These are phyloP conservation scores for Coniochaeta pulveracea DNA, from an alignment of 2,329 filamentous ascomycete species.

Conservation along the genomic window DNA sequence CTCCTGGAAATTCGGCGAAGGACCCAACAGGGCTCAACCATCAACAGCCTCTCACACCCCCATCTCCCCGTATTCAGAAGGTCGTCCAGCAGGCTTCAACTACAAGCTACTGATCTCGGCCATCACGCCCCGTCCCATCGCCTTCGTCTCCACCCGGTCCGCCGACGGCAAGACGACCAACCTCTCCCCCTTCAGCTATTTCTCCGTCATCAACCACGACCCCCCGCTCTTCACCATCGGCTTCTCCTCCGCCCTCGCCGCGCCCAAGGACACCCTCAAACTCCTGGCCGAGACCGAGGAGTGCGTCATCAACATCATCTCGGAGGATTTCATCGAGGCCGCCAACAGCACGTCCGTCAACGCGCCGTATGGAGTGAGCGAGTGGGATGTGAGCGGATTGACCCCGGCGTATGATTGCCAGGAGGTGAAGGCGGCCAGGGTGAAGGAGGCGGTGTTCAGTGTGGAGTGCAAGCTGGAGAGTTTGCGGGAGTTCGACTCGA, in stretches of 20 bases:
- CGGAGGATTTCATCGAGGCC: conserved; percentile 74
- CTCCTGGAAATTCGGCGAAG: conserved; percentile 53
- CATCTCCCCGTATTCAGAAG: conserved; percentile 71
- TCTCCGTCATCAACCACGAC: conserved; percentile 74
- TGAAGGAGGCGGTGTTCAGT: conserved; percentile 72
- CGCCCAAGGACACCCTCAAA: conserved; percentile 65
- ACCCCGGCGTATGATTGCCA: conserved; percentile 54
- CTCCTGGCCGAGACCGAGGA: conserved; percentile 64
- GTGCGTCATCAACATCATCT: conserved; percentile 80
- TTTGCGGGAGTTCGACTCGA: conserved; percentile 67
- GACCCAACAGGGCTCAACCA: conserved; percentile 42
- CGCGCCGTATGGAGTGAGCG: conserved; percentile 62
- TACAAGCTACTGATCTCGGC: conserved; percentile 87
- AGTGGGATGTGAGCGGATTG: conserved; percentile 72
- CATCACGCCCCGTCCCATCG: conserved; percentile 74
- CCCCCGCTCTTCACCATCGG: conserved; percentile 69
- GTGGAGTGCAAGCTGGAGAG: conserved; percentile 73
- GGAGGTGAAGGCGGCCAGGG: conserved; percentile 59
- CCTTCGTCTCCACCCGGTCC: conserved; percentile 44
- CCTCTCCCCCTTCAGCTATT: conserved; percentile 81
- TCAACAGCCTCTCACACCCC: conserved; percentile 43
- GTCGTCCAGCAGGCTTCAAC: conserved; percentile 58
- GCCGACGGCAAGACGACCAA: conserved; percentile 57
- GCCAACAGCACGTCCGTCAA: conserved; percentile 76
- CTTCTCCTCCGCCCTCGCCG: conserved; percentile 28